phyloP scores from a whole-genome alignment of 441 rosid species.

The Populus hybrid region DNA sequence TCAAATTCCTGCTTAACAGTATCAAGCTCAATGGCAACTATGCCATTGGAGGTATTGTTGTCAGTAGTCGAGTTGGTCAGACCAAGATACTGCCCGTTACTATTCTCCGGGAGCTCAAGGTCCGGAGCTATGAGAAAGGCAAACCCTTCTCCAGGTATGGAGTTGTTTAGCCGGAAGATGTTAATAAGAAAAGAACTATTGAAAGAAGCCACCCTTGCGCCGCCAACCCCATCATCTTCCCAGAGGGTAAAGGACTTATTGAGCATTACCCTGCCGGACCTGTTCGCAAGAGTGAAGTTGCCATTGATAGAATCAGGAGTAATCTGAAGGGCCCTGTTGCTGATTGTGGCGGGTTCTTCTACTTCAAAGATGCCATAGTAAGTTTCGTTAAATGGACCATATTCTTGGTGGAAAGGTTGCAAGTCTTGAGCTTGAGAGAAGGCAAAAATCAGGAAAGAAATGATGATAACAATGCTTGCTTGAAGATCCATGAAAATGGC shows the following conservation, averaged over 20 bases:
- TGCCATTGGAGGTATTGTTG: conserved; percentile 32
- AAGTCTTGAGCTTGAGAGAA: conserved; percentile 10
- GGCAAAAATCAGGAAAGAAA: not conserved
- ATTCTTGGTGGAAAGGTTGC: not conserved
- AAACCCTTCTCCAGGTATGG: conserved; percentile 43
- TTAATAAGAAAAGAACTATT: conserved; percentile 45
- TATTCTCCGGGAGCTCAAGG: conserved; percentile 25
- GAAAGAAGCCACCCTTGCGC: conserved; percentile 36
- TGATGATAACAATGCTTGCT: not conserved
- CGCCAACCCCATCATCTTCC: conserved; percentile 14
- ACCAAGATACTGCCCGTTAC: conserved; percentile 43
- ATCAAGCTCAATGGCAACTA: conserved; percentile 52
- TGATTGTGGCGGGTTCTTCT: conserved; percentile 29
- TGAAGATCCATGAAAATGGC: not conserved
- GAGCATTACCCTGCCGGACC: conserved; percentile 41
- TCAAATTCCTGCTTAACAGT: conserved; percentile 49
- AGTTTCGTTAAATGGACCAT: conserved; percentile 36
- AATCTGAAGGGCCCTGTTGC: conserved; percentile 45
- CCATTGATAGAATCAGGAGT: conserved; percentile 45
- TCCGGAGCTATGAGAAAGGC: conserved; percentile 47
- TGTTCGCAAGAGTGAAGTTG: conserved; percentile 25
- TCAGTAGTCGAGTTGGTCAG: conserved; percentile 49
- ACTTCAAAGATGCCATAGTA: conserved; percentile 28
- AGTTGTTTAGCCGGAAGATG: conserved; percentile 26
- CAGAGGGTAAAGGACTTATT: conserved; percentile 33